These are phyloP conservation scores for Xanthoconium stramineum DNA, from an alignment of 768 basidiomycete genomes.

Conservation along the genomic window DNA sequence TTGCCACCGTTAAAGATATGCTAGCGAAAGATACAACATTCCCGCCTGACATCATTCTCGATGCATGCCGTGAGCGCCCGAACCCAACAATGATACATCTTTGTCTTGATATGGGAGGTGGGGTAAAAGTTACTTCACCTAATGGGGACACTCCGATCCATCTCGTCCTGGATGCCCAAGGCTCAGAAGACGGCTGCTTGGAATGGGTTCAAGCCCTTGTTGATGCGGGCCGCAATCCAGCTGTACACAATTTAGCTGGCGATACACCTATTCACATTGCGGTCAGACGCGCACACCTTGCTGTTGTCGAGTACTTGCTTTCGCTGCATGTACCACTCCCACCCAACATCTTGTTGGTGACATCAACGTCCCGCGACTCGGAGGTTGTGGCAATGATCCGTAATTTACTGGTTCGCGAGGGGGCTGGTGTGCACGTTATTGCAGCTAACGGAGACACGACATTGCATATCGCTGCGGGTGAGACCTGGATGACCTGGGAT, in stretches of 20 bases:
- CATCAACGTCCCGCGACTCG: background rate
- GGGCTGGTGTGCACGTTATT: background rate
- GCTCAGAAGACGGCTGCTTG: background rate
- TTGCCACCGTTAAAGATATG: constrained; percentile 1
- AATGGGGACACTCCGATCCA: constrained; percentile 5
- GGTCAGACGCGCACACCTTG: background rate
- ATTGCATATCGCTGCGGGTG: background rate
- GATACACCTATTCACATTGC: background rate
- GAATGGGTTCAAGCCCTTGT: background rate
- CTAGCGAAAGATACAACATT: background rate
- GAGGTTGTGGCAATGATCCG: background rate
- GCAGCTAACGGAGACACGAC: background rate
- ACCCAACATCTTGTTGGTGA: background rate
- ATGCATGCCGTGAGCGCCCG: background rate
- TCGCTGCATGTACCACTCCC: background rate
- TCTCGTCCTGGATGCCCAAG: background rate
- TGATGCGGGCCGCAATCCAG: constrained; percentile 7
- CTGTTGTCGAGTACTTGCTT: constrained; percentile 1
- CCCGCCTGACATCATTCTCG: constrained; percentile 4
- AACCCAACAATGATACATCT: constrained; percentile 1
- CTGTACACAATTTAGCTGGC: background rate
- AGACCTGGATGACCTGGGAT: no score
- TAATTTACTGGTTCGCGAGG: background rate
- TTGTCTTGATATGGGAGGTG: background rate
- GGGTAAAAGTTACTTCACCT: background rate